phyloP scores from a whole-genome alignment of 169 alveolate genomes.

The Plasmodium relictum region DNA sequence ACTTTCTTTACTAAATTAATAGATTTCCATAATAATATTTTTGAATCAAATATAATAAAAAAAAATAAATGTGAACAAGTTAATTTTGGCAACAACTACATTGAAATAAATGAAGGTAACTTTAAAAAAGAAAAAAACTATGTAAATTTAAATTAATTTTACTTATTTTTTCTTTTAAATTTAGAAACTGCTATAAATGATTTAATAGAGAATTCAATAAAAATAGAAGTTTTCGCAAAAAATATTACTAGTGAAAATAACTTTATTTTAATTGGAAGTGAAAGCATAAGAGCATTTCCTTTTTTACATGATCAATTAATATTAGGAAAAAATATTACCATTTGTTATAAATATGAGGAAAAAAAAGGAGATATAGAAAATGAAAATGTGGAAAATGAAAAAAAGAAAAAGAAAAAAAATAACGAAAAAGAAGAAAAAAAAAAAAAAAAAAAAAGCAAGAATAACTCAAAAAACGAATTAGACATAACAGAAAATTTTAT shows the following conservation, averaged over 20 bases:
- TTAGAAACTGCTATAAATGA: slow-evolving; percentile 57
- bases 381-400: not conserved
- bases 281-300: slow-evolving; percentile 42
- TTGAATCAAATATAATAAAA: slow-evolving; percentile 45
- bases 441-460: slow-evolving; percentile 46
- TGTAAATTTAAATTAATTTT: not conserved
- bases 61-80: slow-evolving; percentile 23
- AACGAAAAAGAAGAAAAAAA: slow-evolving; percentile 23
- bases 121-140: not conserved
- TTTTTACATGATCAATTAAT: slow-evolving; percentile 72
- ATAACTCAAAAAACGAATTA: slow-evolving; percentile 13
- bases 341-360: slow-evolving; percentile 38
- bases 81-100: slow-evolving; percentile 49
- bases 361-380: not conserved
- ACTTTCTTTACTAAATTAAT: not conserved
- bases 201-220: slow-evolving; percentile 20
- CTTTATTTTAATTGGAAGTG: slow-evolving; percentile 35
- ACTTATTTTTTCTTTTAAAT: not conserved
- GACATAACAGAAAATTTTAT: slow-evolving; percentile 9
- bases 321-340: slow-evolving; percentile 26
- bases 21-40: slow-evolving; percentile 42
- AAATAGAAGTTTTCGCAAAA: slow-evolving; percentile 35
- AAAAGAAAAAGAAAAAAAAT: slow-evolving; percentile 9
- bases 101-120: slow-evolving; percentile 48
- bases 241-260: slow-evolving; percentile 10